phyloP scores from a whole-genome alignment of 306 rosid genomes.

The Quercus glauca region DNA sequence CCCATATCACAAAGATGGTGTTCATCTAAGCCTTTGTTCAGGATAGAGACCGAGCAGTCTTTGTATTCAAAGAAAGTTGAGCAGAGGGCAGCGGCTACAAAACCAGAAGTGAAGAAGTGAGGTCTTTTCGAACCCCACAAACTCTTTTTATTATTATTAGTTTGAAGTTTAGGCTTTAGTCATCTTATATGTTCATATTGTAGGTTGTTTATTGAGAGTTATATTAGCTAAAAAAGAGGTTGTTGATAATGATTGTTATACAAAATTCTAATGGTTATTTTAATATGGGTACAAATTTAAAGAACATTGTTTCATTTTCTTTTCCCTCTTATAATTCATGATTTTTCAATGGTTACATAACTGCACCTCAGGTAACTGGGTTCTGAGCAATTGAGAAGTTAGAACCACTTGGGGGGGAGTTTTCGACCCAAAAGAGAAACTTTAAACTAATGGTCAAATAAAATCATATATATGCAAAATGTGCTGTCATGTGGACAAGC shows the following conservation, averaged over 20 bases:
- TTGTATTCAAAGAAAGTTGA: background rate
- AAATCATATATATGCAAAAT: background rate
- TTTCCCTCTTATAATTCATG: background rate
- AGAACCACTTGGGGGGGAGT: background rate
- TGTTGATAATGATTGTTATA: no score
- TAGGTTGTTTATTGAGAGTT: no score
- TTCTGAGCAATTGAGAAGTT: background rate
- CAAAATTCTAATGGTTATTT: background rate
- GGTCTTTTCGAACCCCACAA: background rate
- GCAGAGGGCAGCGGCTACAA: background rate
- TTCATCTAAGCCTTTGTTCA: slow-evolving; percentile 13
- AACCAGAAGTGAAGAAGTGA: slow-evolving; percentile 17
- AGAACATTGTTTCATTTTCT: background rate
- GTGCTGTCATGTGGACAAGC: background rate
- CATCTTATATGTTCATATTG: no score
- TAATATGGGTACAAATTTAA: background rate
- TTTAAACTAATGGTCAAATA: background rate
- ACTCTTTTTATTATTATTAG: background rate
- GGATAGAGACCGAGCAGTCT: background rate
- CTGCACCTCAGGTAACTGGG: background rate
- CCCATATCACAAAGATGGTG: slow-evolving; percentile 17
- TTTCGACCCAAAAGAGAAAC: background rate
- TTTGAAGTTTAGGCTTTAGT: background rate
- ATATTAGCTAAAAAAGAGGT: no score
- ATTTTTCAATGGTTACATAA: background rate